Evolutionary conservation across 2,329 filamentous ascomycete species (phyloP).

Genomic region (Stagonosporopsis vannaccii): DNA sequence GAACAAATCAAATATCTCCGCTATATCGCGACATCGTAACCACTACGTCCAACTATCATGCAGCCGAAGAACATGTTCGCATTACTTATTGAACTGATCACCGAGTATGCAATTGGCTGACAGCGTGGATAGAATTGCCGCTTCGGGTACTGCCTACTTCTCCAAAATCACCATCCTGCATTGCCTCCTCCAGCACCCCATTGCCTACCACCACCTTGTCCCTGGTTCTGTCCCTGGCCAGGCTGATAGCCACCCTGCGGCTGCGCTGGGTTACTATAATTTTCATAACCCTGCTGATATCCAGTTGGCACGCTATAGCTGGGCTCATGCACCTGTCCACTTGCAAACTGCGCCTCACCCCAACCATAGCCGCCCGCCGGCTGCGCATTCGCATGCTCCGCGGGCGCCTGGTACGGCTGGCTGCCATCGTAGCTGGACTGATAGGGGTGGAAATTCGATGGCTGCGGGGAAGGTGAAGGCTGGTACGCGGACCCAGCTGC

Average conservation of each 20-base stretch:
- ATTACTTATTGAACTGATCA: not conserved
- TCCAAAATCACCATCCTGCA: constrained; percentile 31
- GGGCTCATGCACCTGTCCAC: constrained; percentile 43
- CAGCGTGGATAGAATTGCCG: not conserved
- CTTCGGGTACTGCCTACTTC: not conserved
- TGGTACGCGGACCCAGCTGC: constrained; percentile 23
- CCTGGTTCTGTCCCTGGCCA: constrained; percentile 30
- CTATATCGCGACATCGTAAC: constrained; percentile 6
- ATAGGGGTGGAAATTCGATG: constrained; percentile 45
- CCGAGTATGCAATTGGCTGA: not conserved
- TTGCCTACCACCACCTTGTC: constrained; percentile 31
- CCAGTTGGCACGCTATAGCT: constrained; percentile 44
- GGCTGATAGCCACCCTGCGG: constrained; percentile 33
- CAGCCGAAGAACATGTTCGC: not conserved
- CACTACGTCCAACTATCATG: not conserved
- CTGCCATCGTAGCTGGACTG: constrained; percentile 43
- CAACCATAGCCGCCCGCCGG: constrained; percentile 37
- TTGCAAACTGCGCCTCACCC: constrained; percentile 40
- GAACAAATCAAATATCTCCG: constrained; percentile 30
- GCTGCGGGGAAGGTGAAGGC: constrained; percentile 35
- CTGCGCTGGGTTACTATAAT: constrained; percentile 23
- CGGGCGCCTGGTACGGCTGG: constrained; percentile 37
- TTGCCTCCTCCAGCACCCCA: constrained; percentile 44
- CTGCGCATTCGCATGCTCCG: constrained; percentile 35
- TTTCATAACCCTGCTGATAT: constrained; percentile 50